Conservation (phyloP, 805 yeast species). For the Candida piceae region DNA sequence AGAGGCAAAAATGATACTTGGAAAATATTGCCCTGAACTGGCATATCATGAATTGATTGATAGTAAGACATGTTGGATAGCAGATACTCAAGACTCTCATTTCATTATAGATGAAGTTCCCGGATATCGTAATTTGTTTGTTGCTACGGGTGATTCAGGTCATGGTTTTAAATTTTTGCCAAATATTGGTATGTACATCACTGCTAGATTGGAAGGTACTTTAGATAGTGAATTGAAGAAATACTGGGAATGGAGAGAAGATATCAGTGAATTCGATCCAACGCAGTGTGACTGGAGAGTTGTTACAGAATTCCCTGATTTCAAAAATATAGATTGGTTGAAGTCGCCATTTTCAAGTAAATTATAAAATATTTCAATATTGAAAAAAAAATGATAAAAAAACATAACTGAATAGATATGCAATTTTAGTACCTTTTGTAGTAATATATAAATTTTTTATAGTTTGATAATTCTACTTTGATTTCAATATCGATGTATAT, state of each 20-base stretch:
- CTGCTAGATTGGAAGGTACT: conserved; percentile 27
- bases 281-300: conserved; percentile 18
- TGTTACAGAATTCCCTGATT: conserved; percentile 2
- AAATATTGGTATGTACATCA: conserved; percentile 39
- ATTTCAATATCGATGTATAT: no score
- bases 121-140: conserved; percentile 24
- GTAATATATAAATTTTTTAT: no score
- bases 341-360: no score
- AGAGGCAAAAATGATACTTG: conserved; percentile 29
- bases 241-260: conserved; percentile 32
- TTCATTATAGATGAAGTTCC: conserved; percentile 39
- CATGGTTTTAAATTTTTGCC: conserved; percentile 45
- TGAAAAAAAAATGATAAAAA: no score
- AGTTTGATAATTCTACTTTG: no score
- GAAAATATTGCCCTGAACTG: conserved; percentile 36
- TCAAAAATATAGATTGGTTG: conserved; percentile 1
- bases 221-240: conserved; percentile 19
- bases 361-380: no score
- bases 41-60: conserved; percentile 31
- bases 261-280: conserved; percentile 13
- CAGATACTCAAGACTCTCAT: conserved; percentile 38
- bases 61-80: conserved; percentile 35
- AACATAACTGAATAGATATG: no score
- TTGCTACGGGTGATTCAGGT: conserved; percentile 47
- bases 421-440: no score